Evolutionary conservation across 768 basidiomycete species (phyloP), one percentile per base, ranked within the genome.

Genomic region (Lactifluus rugatus): DNA sequence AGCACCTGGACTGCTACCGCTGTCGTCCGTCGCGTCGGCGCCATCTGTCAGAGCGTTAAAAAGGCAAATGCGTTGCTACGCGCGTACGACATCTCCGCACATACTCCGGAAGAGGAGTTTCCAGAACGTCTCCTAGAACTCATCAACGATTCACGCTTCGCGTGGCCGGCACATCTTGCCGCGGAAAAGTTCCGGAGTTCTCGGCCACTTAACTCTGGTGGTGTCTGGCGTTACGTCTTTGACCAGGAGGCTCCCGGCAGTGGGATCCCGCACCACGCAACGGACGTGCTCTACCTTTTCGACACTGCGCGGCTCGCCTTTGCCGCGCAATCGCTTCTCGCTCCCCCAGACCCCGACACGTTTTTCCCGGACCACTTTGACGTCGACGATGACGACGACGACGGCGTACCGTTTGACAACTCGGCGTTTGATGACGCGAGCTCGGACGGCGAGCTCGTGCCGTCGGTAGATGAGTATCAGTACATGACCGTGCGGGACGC

Each of bases 211-310:
- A 34, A 45, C 2, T 76, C 75, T 53, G 73, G 73, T 41, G 78
- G 78, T n/a, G 85, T 88, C 5, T 90, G 83, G 82, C 77, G 88
- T 57, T 90, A 87, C 64, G 81, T 87, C 17, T 90, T 90, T 66
- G 88, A 90, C 70, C 88, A 90, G 71, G 88, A 87, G 64, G 80
- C 84, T 1, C 84, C 87, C 9, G 73, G 77, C 23, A 75, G 81
- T 48, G 81, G 81, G 14, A 68, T 80, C 19, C 81, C 86, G 2
- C 87, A 87, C 66, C 84, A 89, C 66, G 81, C 78, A 1, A 81
- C 81, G 0, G 88, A 89, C 67, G 71, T 90, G 45, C 76, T 87
- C 56, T 90, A 89, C 68, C 76, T 90, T 50, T 90, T 89, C 70
- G 87, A 87, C 71, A 89, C 81, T 61, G 82, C 84, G 8, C 72